phyloP scores from a whole-genome alignment of 345 rosid species.

The Gossypium turneri region DNA sequence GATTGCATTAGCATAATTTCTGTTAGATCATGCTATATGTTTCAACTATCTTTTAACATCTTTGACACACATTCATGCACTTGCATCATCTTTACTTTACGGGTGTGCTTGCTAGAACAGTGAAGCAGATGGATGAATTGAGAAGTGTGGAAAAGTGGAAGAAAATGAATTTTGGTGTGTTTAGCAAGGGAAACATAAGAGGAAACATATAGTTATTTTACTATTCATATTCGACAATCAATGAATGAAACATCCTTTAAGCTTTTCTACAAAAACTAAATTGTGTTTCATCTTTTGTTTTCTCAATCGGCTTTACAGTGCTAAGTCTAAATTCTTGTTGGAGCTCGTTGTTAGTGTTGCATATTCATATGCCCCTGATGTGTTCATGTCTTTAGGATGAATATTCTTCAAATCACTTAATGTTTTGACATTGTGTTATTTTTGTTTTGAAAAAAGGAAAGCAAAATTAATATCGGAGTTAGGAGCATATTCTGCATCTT shows the following conservation, averaged over 20 bases:
- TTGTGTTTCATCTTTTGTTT: not conserved
- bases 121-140: no score
- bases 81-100: not conserved
- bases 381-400: not conserved
- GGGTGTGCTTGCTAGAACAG: not conserved
- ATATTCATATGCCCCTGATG: not conserved
- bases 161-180: not conserved
- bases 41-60: no score
- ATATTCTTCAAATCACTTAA: no score
- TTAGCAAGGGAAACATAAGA: not conserved
- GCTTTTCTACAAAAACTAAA: not conserved
- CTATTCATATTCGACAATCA: not conserved
- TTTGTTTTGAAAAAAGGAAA: conserved; percentile 37
- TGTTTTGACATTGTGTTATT: not conserved
- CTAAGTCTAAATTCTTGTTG: not conserved
- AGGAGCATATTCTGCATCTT: conserved; percentile 69
- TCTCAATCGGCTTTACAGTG: not conserved
- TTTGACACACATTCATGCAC: no score
- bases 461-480: conserved; percentile 63
- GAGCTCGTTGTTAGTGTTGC: not conserved
- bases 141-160: not conserved
- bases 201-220: not conserved
- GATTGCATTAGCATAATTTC: no score
- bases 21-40: no score
- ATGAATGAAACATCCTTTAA: not conserved